Percentiles rank a stretch among this genome's conserved stretches.
Evolutionary conservation across 2,329 filamentous ascomycete species (phyloP).

Genomic region (Cladophialophora carrionii): DNA sequence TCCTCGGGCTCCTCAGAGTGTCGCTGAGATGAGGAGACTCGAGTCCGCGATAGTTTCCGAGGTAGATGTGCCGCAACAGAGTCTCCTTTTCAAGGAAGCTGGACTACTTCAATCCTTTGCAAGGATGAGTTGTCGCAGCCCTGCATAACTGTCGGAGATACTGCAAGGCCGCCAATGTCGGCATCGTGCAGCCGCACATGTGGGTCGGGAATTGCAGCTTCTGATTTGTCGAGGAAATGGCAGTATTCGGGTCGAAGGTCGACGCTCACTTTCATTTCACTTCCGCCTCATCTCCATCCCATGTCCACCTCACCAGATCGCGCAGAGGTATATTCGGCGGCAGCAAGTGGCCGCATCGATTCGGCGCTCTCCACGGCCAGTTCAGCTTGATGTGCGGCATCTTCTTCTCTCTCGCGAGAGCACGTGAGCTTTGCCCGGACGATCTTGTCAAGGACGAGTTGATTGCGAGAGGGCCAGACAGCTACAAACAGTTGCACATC

Average conservation of each 20-base stretch:
- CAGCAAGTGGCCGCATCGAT: neutral
- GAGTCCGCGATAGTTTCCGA: neutral
- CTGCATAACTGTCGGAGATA: slow-evolving; percentile 24
- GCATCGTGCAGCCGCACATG: slow-evolving; percentile 14
- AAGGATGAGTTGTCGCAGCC: slow-evolving; percentile 13
- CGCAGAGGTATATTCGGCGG: neutral
- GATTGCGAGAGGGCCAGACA: slow-evolving; percentile 51
- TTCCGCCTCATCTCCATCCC: neutral
- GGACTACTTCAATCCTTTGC: neutral
- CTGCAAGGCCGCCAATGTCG: slow-evolving; percentile 17
- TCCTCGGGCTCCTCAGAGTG: neutral
- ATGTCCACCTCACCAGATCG: neutral
- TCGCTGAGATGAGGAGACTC: neutral
- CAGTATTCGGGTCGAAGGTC: neutral
- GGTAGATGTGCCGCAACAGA: neutral
- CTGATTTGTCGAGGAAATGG: neutral
- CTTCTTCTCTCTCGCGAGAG: slow-evolving; percentile 52
- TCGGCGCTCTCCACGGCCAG: neutral
- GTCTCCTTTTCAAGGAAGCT: slow-evolving; percentile 1
- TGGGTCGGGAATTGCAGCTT: neutral
- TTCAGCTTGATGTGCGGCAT: slow-evolving; percentile 58
- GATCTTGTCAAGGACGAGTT: slow-evolving; percentile 45
- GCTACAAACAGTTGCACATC: slow-evolving; percentile 42
- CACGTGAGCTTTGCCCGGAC: slow-evolving; percentile 58
- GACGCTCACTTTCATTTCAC: slow-evolving; percentile 1